phyloP scores from a whole-genome alignment of 108 stramenopile species.

The Fistulifera pelliculosa region DNA sequence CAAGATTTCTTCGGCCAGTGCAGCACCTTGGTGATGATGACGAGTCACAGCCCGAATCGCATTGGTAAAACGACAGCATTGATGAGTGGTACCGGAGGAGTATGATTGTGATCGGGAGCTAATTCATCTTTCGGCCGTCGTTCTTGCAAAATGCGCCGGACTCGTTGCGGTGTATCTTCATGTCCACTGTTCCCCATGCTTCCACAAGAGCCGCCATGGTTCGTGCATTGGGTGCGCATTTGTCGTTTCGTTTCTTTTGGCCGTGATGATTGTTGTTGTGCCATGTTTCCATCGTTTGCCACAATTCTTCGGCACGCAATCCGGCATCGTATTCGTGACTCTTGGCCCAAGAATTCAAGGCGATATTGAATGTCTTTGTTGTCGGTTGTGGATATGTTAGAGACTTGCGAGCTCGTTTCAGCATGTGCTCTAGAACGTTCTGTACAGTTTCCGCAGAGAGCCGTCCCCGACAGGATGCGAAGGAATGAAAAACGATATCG shows the following conservation, averaged over 20 bases:
- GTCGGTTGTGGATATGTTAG: conserved; percentile 13
- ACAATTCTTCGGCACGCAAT: conserved; percentile 24
- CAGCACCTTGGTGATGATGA: conserved; percentile 21
- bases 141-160: conserved; percentile 7
- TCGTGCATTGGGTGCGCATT: conserved; percentile 25
- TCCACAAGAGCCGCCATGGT: conserved; percentile 37
- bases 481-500: conserved; percentile 17
- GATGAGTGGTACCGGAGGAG: neutral
- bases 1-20: conserved; percentile 34
- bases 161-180: conserved; percentile 9
- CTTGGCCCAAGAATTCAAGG: conserved; percentile 42
- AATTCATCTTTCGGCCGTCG: too few species aligned
- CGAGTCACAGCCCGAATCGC: conserved; percentile 27
- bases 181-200: conserved; percentile 26
- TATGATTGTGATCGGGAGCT: neutral
- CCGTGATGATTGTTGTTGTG: conserved; percentile 10
- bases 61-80: conserved; percentile 39
- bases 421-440: conserved; percentile 8
- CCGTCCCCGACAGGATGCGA: conserved; percentile 5
- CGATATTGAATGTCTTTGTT: conserved; percentile 44
- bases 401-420: neutral
- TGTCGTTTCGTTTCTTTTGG: conserved; percentile 4
- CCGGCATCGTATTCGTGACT: conserved; percentile 31
- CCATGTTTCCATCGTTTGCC: conserved; percentile 32
- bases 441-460: conserved; percentile 11